Evolutionary conservation across 2,329 filamentous ascomycete genomes (phyloP), one percentile per base, ranked within the genome.

Genomic region (Aspergillus arachidicola): DNA sequence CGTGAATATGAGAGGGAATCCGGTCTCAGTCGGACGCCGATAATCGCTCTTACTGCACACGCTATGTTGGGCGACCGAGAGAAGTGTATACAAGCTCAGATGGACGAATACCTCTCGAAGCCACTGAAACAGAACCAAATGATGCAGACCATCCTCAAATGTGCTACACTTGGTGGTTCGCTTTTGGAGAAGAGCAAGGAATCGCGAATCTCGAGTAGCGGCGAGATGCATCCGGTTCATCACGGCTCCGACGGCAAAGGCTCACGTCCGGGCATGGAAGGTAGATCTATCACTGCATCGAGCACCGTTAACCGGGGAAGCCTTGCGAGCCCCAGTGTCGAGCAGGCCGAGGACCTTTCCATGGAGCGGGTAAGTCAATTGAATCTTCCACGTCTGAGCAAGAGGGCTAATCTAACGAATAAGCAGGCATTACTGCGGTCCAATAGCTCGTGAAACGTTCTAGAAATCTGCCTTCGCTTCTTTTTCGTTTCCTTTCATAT

Each of bases 21-120:
- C 69, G 90, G 89, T 60, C 86, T 92, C 38, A 89, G 92, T 62
- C 87, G 94, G 58, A 97, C 94, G 12, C 95, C 95, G 16, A 97
- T 99, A 73, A 97, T 99, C 72, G 95, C 95, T 2, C 86, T 99
- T 51, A 99, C 95, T 14, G 95, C 95, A 1, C 95, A 99, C 80
- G 95, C 95, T 71, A 99, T 99, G 95, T 89, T 98, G 83, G 95
- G 95, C 68, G 95, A 99, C 75, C 88, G 95, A 57, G 95, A 99
- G 78, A 97, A 96, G 83, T 99, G 95, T 78, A 96, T 99, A 65
- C 93, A 97, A 76, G 95, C 94, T 11, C 93, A 98, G 81, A 99
- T 99, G 95, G 95, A 99, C 77, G 95, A 99, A 78, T 99, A 99
- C 75, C 84, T 99, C 48, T 97, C 94, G 21, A 99, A 99, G 77